phyloP scores from a whole-genome alignment of 345 rosid genomes.

The Aquilaria sinensis region DNA sequence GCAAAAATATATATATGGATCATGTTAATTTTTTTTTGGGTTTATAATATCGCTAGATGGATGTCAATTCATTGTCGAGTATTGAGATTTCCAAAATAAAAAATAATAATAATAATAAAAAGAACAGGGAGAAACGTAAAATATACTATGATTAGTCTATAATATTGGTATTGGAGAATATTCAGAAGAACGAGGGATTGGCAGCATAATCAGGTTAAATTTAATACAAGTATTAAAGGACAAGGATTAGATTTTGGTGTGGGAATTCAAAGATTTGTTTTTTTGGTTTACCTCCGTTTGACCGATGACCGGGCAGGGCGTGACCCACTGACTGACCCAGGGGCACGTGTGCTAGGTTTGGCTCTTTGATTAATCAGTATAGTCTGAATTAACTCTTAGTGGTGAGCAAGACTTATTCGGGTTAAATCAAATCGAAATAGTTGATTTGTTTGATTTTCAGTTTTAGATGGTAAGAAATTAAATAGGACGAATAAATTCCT shows the following conservation, averaged over 20 bases:
- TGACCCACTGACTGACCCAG: neutral
- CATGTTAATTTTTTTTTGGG: neutral
- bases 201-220: slow-evolving; percentile 7
- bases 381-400: too few species aligned
- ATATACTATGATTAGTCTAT: too few species aligned
- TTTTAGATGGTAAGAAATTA: too few species aligned
- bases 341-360: slow-evolving; percentile 1
- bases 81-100: neutral
- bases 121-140: neutral
- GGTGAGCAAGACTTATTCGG: too few species aligned
- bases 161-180: too few species aligned
- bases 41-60: too few species aligned
- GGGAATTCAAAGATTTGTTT: slow-evolving; percentile 4
- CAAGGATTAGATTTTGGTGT: slow-evolving; percentile 8
- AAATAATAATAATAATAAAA: neutral
- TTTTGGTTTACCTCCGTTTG: slow-evolving; percentile 14
- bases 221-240: slow-evolving; percentile 5
- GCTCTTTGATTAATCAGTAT: neutral
- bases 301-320: slow-evolving; percentile 13
- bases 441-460: too few species aligned
- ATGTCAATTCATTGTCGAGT: too few species aligned
- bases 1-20: neutral
- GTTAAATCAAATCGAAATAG: too few species aligned
- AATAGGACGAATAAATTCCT: too few species aligned
- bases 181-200: too few species aligned